phyloP scores from a whole-genome alignment of 371 early-diverging fungal species.

The Paramicrosporidium saccamoebae region DNA sequence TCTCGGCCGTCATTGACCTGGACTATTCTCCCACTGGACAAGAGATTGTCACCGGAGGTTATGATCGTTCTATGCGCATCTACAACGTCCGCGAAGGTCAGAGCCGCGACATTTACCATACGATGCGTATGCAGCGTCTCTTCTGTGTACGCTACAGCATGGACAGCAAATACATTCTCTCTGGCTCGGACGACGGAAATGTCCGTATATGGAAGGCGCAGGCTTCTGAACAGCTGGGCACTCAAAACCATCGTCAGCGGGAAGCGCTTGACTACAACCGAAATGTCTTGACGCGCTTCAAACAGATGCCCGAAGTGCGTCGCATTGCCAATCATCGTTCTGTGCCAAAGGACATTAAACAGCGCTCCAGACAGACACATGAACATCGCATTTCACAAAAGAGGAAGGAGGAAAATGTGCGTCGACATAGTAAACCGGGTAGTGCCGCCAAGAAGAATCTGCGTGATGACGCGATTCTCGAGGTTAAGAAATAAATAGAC shows the following conservation, averaged over 20 bases:
- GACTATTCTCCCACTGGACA: conserved; percentile 93
- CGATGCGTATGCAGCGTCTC: conserved; percentile 88
- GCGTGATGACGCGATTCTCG: too few relatives aligned
- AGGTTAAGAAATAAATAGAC: too few relatives aligned
- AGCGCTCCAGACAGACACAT: conserved; percentile 31
- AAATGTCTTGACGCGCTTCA: conserved; percentile 72
- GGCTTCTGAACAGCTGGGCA: conserved; percentile 55
- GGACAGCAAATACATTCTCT: conserved; percentile 83
- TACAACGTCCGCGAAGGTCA: conserved; percentile 45
- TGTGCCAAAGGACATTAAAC: conserved; percentile 44
- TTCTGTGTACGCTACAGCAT: conserved; percentile 71
- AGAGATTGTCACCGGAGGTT: conserved; percentile 79
- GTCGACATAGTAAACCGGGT: conserved; percentile 32
- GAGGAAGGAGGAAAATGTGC: conserved; percentile 41
- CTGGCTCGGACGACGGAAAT: conserved; percentile 92
- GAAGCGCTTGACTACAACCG: conserved; percentile 38
- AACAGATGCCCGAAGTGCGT: conserved; percentile 62
- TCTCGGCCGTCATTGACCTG: conserved; percentile 78
- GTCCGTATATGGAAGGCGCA: conserved; percentile 90
- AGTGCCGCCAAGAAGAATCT: too few relatives aligned
- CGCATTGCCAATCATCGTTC: conserved; percentile 56
- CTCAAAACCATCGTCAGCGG: conserved; percentile 37
- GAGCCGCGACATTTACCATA: conserved; percentile 85
- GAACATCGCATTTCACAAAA: conserved; percentile 37
- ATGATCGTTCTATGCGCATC: conserved; percentile 78